Base-by-base conservation (phyloP, 768 basidiomycete species). In the Pulveroboletus ravenelii region DNA sequence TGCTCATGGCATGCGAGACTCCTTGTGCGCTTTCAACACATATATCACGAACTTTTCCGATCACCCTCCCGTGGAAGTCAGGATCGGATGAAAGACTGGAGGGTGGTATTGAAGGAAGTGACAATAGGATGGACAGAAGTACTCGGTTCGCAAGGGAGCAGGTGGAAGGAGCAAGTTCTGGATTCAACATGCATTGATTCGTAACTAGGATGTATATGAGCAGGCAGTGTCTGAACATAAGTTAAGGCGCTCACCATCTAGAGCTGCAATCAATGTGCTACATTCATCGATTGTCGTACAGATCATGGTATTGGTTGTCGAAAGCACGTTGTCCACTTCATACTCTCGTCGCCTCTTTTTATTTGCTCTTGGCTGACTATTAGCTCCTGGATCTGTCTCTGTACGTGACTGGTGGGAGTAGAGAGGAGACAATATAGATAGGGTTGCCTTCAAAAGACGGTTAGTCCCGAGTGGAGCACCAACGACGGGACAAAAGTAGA, bases 281-380 rank as follows among this genome's bases (percentile, higher is more conserved):
- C 77, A 79, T 14, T 87, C 84, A 27, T 74, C 73, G 3, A 49
- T 45, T 0, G 75, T 77, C 1, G 74, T 66, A 59, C 78, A 86
- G 17, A 82, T 57, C 8, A 78, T 70, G 40, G 74, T 64, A 40
- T 72, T 71, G 2, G 74, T 63, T 8, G 69, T 59, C 46, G 76
- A 80, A 66, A 93, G 82, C 6, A 85, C 69, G 59, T 86, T 87
- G 47, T 88, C 88, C 10, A 81, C 87, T 65, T 91, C 87, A 55
- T 82, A 90, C 12, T 76, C 82, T 18, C 82, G 78, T 17, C 77
- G 74, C 41, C 84, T 74, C 63, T 88, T 92, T 64, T 82, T 90
- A 48, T 79, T 78, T 58, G 80, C 82, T 62, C 73, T 81, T 13
- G 60, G 71, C 58, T 69, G 41, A 57, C 48, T 14, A 3, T 56